Conservation (phyloP, 345 rosid genomes). For the Acer campestre region DNA sequence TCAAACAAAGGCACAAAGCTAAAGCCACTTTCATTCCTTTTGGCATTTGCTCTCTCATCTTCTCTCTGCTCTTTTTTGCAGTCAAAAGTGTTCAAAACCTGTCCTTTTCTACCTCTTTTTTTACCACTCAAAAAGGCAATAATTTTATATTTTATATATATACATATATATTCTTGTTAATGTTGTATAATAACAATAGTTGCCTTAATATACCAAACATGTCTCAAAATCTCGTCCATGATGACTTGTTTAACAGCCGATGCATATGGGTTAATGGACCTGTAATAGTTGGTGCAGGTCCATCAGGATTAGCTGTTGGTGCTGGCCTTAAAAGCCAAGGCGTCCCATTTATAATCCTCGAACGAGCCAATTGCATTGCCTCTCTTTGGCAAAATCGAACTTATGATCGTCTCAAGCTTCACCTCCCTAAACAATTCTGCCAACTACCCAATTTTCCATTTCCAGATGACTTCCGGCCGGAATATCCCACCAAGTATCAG, state of each 20-base stretch:
- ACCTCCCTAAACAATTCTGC: conserved; percentile 84
- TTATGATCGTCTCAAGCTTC: conserved; percentile 84
- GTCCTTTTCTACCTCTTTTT: conserved; percentile 12
- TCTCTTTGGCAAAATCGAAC: conserved; percentile 87
- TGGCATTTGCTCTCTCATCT: conserved; percentile 8
- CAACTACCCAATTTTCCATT: conserved; percentile 66
- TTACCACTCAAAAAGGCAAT: neutral
- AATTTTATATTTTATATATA: neutral
- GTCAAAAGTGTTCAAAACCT: conserved; percentile 2
- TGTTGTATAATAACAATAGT: conserved; percentile 25
- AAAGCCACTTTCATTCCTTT: neutral
- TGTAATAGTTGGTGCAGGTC: conserved; percentile 87
- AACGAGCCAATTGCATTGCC: conserved; percentile 79
- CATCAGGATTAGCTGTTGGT: conserved; percentile 75
- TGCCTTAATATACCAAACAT: conserved; percentile 47
- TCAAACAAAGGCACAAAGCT: conserved; percentile 1
- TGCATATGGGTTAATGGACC: conserved; percentile 92
- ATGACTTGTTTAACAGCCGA: conserved; percentile 43
- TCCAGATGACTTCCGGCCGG: conserved; percentile 68
- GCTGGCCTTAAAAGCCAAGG: conserved; percentile 70
- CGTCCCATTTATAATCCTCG: conserved; percentile 76
- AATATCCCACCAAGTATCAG: conserved; percentile 75
- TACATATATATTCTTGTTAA: neutral
- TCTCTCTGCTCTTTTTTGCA: neutral
- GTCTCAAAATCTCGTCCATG: conserved; percentile 34